These are phyloP conservation scores for Casuarina equisetifolia DNA, from an alignment of 306 rosid species.

Conservation along the genomic window DNA sequence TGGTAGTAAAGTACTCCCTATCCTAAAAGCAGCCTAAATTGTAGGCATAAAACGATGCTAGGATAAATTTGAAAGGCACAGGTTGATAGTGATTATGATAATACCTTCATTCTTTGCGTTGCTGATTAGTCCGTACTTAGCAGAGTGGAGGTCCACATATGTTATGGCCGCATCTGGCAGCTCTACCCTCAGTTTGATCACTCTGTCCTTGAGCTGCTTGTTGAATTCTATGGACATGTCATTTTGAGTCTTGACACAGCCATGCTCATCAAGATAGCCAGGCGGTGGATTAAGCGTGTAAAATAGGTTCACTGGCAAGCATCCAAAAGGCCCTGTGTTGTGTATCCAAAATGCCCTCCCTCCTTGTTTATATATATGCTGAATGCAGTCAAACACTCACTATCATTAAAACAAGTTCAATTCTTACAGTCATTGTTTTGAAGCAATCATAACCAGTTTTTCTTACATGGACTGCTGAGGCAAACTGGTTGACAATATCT, in stretches of 20 bases:
- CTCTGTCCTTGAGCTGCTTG: slow-evolving; percentile 59
- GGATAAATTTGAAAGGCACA: not conserved
- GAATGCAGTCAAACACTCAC: slow-evolving; percentile 10
- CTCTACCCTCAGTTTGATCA: slow-evolving; percentile 68
- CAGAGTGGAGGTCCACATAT: slow-evolving; percentile 75
- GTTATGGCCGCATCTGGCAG: slow-evolving; percentile 84
- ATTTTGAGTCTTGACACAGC: slow-evolving; percentile 75
- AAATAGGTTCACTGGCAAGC: slow-evolving; percentile 70
- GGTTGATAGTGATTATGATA: not conserved
- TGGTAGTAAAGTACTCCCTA: not conserved
- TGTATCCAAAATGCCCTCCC: slow-evolving; percentile 93
- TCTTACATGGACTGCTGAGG: slow-evolving; percentile 74
- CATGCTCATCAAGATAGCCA: slow-evolving; percentile 55
- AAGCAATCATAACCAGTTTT: not conserved
- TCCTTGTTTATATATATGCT: slow-evolving; percentile 67
- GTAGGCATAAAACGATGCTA: not conserved
- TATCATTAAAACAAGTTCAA: not conserved
- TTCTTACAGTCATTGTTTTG: not conserved
- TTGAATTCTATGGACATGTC: slow-evolving; percentile 72
- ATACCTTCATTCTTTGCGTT: slow-evolving; percentile 72
- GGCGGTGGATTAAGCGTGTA: slow-evolving; percentile 60
- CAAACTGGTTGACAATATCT: slow-evolving; percentile 72
- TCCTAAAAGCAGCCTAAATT: not conserved
- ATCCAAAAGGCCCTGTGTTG: slow-evolving; percentile 91
- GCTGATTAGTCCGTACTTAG: slow-evolving; percentile 76